Base-by-base conservation (phyloP, 2,329 filamentous ascomycete genomes). In the Escovopsis sp. region DNA sequence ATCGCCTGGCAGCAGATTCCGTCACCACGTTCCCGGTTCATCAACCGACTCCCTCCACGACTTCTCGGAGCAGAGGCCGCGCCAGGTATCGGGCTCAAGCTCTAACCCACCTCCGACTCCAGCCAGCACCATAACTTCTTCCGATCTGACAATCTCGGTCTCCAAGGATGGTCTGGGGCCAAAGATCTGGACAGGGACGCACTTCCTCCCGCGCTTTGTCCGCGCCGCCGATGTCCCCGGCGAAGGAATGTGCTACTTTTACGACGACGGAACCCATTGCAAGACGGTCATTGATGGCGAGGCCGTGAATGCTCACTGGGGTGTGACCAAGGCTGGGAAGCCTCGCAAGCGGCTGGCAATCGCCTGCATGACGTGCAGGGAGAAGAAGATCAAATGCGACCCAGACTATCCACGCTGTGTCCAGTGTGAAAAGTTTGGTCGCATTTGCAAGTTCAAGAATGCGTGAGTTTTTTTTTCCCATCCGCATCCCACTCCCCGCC, bases 351-450 rank as follows among this genome's bases (percentile, higher is more conserved):
- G 88, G 43, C 70, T 94, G 43, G 87, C 88, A 20, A 87, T 94
- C 57, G 86, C 86, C n/a, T 95, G 88, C 56, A 72, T 94, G 44
- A 91, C 86, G 11, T 95, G 88, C 58, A 76, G 88, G 39, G 87
- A 94, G 64, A 95, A 94, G 76, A 95, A 94, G 70, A 94, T 95
- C 65, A 94, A 94, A 61, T 95, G 88, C 55, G 86, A 94, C 49
- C 88, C 87, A 2, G 86, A 88, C 51, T 81, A 77, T 49, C 84
- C 84, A 33, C 86, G 85, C 51, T 95, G 88, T 53, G 75, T 88
- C 41, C 87, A 94, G 62, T 95, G 88, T 58, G 82, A 91, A 57
- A 94, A 94, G 64, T 89, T 89, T 55, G 85, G 87, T 43, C 74
- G 85, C 38, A 70, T 81, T 14, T 94, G 88, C 72, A 81, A 81